phyloP scores from a whole-genome alignment of 2,329 filamentous ascomycete genomes.

The Fusarium aywerte region DNA sequence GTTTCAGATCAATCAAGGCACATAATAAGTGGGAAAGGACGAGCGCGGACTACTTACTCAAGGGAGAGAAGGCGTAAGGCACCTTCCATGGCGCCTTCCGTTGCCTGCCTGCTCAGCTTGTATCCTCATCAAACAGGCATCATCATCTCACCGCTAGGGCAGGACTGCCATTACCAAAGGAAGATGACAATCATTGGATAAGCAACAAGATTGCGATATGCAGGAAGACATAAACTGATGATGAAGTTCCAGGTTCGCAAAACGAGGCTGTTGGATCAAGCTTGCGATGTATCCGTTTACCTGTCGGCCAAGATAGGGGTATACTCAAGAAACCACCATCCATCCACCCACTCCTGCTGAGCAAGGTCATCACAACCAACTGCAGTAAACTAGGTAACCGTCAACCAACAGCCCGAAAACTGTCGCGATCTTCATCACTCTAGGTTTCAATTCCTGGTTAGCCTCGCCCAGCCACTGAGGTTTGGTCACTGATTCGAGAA shows the following conservation, averaged over 20 bases:
- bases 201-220: not conserved
- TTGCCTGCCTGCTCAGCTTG: not conserved
- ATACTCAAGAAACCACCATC: constrained; percentile 6
- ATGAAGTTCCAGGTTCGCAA: not conserved
- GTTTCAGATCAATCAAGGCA: not conserved
- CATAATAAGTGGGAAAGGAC: not conserved
- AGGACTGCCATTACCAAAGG: not conserved
- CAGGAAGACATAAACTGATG: not conserved
- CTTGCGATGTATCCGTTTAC: not conserved
- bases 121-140: not conserved
- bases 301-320: constrained; percentile 17
- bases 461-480: not conserved
- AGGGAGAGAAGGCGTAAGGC: not conserved
- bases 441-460: not conserved
- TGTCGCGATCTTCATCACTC: not conserved
- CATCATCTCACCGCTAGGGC: constrained; percentile 11
- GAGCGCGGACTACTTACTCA: not conserved
- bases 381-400: not conserved
- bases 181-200: not conserved
- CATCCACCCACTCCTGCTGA: not conserved
- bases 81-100: not conserved
- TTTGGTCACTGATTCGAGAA: not conserved
- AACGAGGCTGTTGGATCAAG: not conserved
- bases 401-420: not conserved
- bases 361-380: not conserved